Base-by-base conservation (phyloP, 345 rosid species). In the Gossypium longicalyx region DNA sequence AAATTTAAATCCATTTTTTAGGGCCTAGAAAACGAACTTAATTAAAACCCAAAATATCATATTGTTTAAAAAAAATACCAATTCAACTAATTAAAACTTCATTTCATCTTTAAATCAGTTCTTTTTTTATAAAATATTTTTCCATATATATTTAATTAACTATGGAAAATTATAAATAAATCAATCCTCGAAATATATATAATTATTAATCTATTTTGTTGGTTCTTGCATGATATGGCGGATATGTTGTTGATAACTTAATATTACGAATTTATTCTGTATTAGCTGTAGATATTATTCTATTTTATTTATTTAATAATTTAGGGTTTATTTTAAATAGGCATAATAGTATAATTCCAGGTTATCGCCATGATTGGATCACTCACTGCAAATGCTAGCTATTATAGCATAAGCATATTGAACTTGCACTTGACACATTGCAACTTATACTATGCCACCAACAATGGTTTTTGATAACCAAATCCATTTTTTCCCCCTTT, bases 271-370 rank as follows among this genome's bases (percentile, higher is more conserved):
- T 82, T 80, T 82, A 85, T 89, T 84, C 92, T 83, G 77, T 83
- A 82, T 85, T 86, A 86, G 84, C 85, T 74, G 20, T 48, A 66
- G 82, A 78, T 78, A 80, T 80, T 78, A 84, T 89, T 85, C 90
- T 79, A 41, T 58, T 60, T 60, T 12, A 25, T 60, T 60, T 60
- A 34, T 34, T 34, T 34, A 34, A 34, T 7, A 25, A 11, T 60
- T 60, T 25, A n/a, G 17, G 10, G 41, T 34, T 34, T 84, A 54
- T 74, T 73, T 77, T 66, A 76, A 68, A 68, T 29, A 51, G 67
- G 74, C 66, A 78, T 17, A 34, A 34, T 73, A 75, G 78, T 66
- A 85, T 80, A 82, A 82, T 83, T 82, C 85, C 62, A 44, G 75
- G 80, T 67, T 74, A 80, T 83, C 77, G 78, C 62, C 78, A 72